A percentile compares a stretch with the other conserved stretches of the same genome.
Evolutionary conservation across 148 eudicot genomes (phyloP).

Genomic region (Polygonum maritimum): DNA sequence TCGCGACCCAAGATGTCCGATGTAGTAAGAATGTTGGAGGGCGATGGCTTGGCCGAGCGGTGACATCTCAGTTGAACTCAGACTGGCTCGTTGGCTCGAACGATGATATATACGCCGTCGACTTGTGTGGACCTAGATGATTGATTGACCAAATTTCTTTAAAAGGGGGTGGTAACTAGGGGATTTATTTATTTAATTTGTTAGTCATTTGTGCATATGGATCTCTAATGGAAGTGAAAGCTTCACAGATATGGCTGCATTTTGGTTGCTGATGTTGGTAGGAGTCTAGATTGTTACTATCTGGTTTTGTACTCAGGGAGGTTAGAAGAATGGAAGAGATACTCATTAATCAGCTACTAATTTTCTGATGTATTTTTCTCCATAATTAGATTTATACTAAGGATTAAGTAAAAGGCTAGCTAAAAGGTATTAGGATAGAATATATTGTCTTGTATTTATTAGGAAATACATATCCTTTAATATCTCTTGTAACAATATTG

Average conservation of each 20-base stretch:
- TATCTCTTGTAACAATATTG: no score
- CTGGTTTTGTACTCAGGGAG: not conserved
- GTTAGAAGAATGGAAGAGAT: not conserved
- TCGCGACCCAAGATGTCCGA: conserved; percentile 17
- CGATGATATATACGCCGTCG: conserved; percentile 26
- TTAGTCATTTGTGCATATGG: not conserved
- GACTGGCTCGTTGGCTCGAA: conserved; percentile 33
- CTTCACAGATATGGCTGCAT: not conserved
- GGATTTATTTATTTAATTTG: not conserved
- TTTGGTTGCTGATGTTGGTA: not conserved
- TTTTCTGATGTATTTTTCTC: not conserved
- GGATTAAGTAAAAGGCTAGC: no score
- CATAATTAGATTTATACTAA: not conserved
- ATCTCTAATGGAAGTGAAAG: not conserved
- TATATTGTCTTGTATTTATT: no score
- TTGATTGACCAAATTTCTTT: not conserved
- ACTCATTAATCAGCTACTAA: not conserved
- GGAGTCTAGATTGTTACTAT: not conserved
- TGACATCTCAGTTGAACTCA: conserved; percentile 23
- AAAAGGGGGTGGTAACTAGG: not conserved
- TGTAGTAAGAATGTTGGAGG: conserved; percentile 16
- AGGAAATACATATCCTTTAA: no score
- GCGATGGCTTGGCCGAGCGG: conserved; percentile 15
- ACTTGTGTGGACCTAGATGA: conserved; percentile 36
- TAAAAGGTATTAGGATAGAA: no score